Conservation (phyloP, 306 rosid genomes). For the Casuarina cunninghamiana region DNA sequence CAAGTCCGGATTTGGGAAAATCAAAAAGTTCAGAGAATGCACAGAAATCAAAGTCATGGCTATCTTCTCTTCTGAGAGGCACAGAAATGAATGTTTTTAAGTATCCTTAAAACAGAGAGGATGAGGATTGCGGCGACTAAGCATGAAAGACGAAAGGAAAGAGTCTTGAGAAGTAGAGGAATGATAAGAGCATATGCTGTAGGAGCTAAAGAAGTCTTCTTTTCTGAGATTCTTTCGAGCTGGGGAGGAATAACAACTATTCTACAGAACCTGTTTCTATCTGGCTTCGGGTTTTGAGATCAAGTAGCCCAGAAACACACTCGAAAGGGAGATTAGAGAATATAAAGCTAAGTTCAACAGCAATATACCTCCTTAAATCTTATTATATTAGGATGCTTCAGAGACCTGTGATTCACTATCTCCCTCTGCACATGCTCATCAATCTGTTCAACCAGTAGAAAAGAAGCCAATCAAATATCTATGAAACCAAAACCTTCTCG, state of each 20-base stretch:
- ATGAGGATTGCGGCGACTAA: too few species aligned
- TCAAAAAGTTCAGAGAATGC: too few species aligned
- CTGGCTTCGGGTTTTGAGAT: background rate
- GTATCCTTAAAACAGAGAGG: too few species aligned
- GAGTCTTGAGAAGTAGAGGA: background rate
- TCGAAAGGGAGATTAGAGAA: background rate
- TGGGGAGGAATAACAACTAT: background rate
- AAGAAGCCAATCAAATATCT: background rate
- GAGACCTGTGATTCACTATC: slow-evolving; percentile 89
- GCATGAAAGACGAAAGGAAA: background rate
- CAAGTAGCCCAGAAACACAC: background rate
- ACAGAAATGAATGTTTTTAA: too few species aligned
- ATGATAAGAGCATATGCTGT: background rate
- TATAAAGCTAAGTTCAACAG: background rate
- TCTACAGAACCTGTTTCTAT: background rate
- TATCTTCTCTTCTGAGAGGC: too few species aligned
- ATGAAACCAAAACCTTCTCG: background rate
- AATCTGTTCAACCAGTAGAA: slow-evolving; percentile 47
- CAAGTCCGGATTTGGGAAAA: too few species aligned
- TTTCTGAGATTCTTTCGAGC: slow-evolving; percentile 12
- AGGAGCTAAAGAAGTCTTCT: slow-evolving; percentile 7
- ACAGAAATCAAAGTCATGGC: too few species aligned
- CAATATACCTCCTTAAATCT: slow-evolving; percentile 87
- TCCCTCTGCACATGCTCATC: slow-evolving; percentile 97
- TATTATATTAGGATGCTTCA: slow-evolving; percentile 94